Base-by-base conservation (phyloP, 2,329 filamentous ascomycete genomes). In the Diaporthe velutina region DNA sequence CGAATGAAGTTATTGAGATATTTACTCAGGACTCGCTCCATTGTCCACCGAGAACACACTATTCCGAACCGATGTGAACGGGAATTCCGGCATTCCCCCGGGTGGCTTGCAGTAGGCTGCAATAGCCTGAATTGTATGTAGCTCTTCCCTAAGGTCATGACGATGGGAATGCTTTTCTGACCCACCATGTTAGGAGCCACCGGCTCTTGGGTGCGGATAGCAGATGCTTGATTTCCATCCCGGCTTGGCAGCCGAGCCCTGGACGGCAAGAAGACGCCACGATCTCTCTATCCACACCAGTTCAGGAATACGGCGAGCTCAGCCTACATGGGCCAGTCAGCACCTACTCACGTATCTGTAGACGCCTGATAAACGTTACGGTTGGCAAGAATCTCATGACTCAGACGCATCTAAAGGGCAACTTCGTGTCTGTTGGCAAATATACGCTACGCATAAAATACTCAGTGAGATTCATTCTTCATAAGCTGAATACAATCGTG, bases 191-290 rank as follows among this genome's bases (percentile, higher is more conserved):
- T 22, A 22, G n/a, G 13, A 64, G 60, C 60, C 40, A 64, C 28
- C 40, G 60, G 60, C 60, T 64, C 40, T 64, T 64, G 17, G 8
- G 10, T 33, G 40, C 60, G 60, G 42, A 48, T 50, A 48, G 60
- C 60, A 66, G 42, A 66, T 50, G 60, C 60, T 66, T 66, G 60
- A 17, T 66, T 50, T n/a, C 42, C 42, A 2, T 50, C 60, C 60
- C 60, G 60, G 60, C 60, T 66, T 66, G 60, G 60, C 60, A 45
- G n/a, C 57, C 35, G 2, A 61, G 35, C 57, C 57, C 22, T 61
- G 13, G 57, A 25, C 13, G 2, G 8, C 57, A 42, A 19, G 57
- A 42, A 61, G 57, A 61, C 57, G 13, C 35, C 35, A 42, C 38
- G 19, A 42, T 4, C 57, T 42, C 1, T 22, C 8, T 13, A 4